Evolutionary conservation across 805 yeast species (phyloP), one percentile per base, ranked within the genome.

Genomic region (Starmerella riodocensis): DNA sequence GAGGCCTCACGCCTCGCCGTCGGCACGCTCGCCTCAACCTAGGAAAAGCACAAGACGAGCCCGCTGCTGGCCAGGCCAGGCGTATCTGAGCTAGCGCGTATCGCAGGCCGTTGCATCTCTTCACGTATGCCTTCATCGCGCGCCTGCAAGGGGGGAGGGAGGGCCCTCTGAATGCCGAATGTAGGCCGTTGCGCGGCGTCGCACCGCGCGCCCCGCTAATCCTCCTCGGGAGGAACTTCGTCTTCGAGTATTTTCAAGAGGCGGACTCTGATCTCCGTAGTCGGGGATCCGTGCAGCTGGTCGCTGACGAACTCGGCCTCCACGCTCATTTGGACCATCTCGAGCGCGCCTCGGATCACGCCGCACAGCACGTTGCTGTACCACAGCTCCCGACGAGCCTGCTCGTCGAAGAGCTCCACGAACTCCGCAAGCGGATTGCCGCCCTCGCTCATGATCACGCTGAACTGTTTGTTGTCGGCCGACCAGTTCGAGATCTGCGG

Each of bases 181-280:
- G n/a, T n/a, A n/a, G n/a, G n/a, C n/a, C n/a, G n/a, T n/a, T n/a
- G n/a, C n/a, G n/a, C n/a, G n/a, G n/a, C n/a, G n/a, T n/a, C n/a
- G n/a, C n/a, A n/a, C n/a, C n/a, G n/a, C n/a, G n/a, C n/a, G n/a
- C n/a, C n/a, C n/a, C n/a, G n/a, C 32, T 58, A 78, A 48, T 86
- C 95, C 59, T 91, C 97, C 19, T 97, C 98, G 5, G 93, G 93
- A 12, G 98, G 98, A 32, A 91, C 78, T 62, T 91, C 98, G 56
- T 91, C 98, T 54, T 80, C 84, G 50, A 88, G 63, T 2, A 84
- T 70, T 51, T 70, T 76, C 34, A 75, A 64, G 48, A 91, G 64
- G 51, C 74, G 75, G 33, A 91, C 71, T 45, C 78, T 69, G 39
- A 91, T 62, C 54, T 85, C 96, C 0, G 96, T 88, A 21, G 62